A percentile compares a stretch with the other conserved stretches of the same genome.
phyloP scores from a whole-genome alignment of 2,329 filamentous ascomycete species.

The Ilyonectria sp. region DNA sequence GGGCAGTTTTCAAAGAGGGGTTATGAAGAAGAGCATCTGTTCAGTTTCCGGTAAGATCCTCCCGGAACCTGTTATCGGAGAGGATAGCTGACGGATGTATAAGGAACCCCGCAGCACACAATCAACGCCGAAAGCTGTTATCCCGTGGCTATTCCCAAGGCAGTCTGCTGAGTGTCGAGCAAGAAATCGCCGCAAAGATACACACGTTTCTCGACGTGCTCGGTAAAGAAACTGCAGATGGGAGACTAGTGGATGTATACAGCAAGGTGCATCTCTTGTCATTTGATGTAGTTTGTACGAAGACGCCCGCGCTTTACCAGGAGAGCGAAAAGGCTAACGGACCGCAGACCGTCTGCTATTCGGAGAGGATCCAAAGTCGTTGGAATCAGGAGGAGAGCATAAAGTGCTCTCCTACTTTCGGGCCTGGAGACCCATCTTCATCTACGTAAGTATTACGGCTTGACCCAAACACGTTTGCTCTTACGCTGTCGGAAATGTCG shows the following conservation, averaged over 20 bases:
- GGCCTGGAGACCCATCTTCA: conserved; percentile 19
- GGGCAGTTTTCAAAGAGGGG: conserved; percentile 8
- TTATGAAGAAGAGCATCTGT: conserved; percentile 12
- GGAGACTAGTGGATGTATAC: neutral
- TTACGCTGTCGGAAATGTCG: neutral
- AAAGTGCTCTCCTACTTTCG: conserved; percentile 8
- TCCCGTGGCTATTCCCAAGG: conserved; percentile 10
- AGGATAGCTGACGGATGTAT: too few species aligned
- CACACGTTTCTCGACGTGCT: neutral
- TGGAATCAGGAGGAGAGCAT: conserved; percentile 8
- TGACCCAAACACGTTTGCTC: neutral
- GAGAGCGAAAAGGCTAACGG: neutral
- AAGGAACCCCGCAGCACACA: conserved; percentile 9
- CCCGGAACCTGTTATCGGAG: neutral
- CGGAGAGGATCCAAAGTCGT: conserved; percentile 11
- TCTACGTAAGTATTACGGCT: conserved; percentile 9
- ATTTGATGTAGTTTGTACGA: conserved; percentile 19
- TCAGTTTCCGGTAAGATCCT: conserved; percentile 14
- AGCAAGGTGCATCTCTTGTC: neutral
- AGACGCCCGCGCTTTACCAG: neutral
- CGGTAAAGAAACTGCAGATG: neutral
- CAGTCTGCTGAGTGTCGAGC: conserved; percentile 4
- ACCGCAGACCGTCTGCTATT: conserved; percentile 7
- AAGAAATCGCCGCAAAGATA: conserved; percentile 9
- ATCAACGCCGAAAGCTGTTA: conserved; percentile 1